A percentile compares a stretch with the other conserved stretches of the same genome.
Evolutionary conservation across 2,329 filamentous ascomycete genomes (phyloP).

Genomic region (Aquanectria penicillioides): DNA sequence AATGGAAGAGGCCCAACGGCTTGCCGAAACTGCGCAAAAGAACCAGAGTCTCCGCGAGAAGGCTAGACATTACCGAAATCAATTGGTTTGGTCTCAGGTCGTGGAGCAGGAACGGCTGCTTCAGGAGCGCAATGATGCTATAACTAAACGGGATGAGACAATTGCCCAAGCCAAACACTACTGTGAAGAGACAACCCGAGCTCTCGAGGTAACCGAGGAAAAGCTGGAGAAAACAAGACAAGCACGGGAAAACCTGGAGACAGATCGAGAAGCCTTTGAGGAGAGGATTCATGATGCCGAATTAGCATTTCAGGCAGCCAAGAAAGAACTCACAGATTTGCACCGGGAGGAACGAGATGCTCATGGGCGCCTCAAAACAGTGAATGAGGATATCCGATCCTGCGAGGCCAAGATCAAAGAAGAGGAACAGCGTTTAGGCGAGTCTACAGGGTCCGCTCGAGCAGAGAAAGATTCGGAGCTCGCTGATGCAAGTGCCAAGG

Average conservation of each 20-base stretch:
- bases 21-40: conserved; percentile 72
- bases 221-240: conserved; percentile 52
- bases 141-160: conserved; percentile 36
- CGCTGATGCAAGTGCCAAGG: conserved; percentile 39
- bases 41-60: conserved; percentile 72
- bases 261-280: conserved; percentile 58
- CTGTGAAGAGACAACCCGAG: conserved; percentile 57
- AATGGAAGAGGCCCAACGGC: conserved; percentile 69
- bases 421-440: conserved; percentile 71
- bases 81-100: conserved; percentile 90
- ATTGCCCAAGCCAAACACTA: conserved; percentile 43
- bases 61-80: conserved; percentile 66
- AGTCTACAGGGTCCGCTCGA: conserved; percentile 76
- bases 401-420: conserved; percentile 60
- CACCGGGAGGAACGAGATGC: conserved; percentile 75
- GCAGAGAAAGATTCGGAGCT: conserved; percentile 69
- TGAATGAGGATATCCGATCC: conserved; percentile 57
- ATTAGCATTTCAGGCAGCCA: conserved; percentile 62
- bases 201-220: conserved; percentile 58
- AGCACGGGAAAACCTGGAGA: conserved; percentile 53
- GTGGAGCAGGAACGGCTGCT: conserved; percentile 74
- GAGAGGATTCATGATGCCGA: conserved; percentile 58
- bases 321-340: conserved; percentile 62
- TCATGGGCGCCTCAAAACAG: conserved; percentile 63
- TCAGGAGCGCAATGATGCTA: conserved; percentile 44